These are phyloP conservation scores for Elsinoe fawcettii DNA, from an alignment of 2,329 filamentous ascomycete species.

Conservation along the genomic window DNA sequence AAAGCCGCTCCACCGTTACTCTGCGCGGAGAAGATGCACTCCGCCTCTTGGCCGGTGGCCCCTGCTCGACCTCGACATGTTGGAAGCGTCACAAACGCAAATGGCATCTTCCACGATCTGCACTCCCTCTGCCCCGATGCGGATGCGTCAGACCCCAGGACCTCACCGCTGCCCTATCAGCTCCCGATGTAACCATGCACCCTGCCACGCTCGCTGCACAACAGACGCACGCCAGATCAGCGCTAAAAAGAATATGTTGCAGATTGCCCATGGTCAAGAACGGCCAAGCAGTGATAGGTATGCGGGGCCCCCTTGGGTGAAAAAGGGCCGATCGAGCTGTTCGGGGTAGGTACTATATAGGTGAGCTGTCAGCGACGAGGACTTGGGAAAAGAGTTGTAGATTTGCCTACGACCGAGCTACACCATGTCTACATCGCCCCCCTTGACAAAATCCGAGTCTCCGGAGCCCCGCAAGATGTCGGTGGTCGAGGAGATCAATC, in stretches of 20 bases:
- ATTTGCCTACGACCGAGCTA: neutral
- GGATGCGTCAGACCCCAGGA: neutral
- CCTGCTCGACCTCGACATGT: neutral
- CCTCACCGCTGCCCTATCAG: neutral
- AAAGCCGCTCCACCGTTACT: neutral
- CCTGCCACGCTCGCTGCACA: neutral
- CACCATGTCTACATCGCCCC: neutral
- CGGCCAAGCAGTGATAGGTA: neutral
- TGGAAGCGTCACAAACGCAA: neutral
- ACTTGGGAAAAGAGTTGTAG: neutral
- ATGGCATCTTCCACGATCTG: neutral
- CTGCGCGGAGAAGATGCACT: neutral
- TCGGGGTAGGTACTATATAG: neutral
- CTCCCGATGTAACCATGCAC: neutral
- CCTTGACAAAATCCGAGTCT: neutral
- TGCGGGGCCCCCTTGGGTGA: neutral
- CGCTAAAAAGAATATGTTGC: slow-evolving; percentile 5
- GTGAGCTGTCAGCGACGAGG: neutral
- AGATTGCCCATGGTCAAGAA: slow-evolving; percentile 3
- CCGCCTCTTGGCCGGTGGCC: neutral
- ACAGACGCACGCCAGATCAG: neutral
- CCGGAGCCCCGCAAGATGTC: slow-evolving; percentile 4
- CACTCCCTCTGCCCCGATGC: neutral
- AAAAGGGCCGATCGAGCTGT: neutral
- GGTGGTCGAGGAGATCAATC: slow-evolving; percentile 7